Evolutionary conservation across 2,329 filamentous ascomycete species (phyloP).

Genomic region (Ampelomyces quisqualis): DNA sequence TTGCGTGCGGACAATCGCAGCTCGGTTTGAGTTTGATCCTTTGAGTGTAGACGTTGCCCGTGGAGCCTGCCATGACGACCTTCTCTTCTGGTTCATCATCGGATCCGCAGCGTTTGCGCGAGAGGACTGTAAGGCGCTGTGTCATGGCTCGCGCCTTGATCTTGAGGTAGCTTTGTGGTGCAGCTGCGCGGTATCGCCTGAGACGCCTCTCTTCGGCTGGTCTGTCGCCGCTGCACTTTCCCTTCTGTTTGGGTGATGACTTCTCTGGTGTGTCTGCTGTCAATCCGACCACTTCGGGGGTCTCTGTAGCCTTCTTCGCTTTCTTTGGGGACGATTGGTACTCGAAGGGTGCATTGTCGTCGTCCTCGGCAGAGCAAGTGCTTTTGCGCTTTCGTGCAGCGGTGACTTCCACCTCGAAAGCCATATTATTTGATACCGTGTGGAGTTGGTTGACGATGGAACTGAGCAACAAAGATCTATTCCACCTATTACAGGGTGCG

Average conservation of each 20-base stretch:
- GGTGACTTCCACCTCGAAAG: neutral
- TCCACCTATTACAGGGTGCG: neutral
- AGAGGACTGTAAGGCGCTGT: constrained; percentile 60
- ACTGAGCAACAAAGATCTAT: no score
- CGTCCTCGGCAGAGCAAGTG: constrained; percentile 10
- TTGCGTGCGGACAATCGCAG: constrained; percentile 58
- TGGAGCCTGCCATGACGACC: constrained; percentile 60
- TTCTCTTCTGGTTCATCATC: constrained; percentile 53
- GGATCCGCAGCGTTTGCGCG: constrained; percentile 49
- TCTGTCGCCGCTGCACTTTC: constrained; percentile 16
- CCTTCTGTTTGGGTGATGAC: constrained; percentile 16
- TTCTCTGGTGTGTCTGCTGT: constrained; percentile 15
- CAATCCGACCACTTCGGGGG: constrained; percentile 9
- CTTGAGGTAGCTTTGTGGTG: constrained; percentile 51
- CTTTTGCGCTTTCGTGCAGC: constrained; percentile 24
- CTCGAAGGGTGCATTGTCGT: constrained; percentile 3
- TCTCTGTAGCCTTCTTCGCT: constrained; percentile 4
- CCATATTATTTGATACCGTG: no score
- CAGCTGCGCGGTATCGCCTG: constrained; percentile 34
- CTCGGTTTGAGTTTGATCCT: constrained; percentile 54
- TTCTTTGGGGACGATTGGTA: constrained; percentile 10
- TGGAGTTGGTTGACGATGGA: neutral
- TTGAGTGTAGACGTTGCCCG: constrained; percentile 63
- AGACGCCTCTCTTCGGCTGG: constrained; percentile 36
- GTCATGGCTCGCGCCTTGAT: constrained; percentile 52